Base-by-base conservation (phyloP, 129 eudicot species). In the Saposhnikovia divaricata region DNA sequence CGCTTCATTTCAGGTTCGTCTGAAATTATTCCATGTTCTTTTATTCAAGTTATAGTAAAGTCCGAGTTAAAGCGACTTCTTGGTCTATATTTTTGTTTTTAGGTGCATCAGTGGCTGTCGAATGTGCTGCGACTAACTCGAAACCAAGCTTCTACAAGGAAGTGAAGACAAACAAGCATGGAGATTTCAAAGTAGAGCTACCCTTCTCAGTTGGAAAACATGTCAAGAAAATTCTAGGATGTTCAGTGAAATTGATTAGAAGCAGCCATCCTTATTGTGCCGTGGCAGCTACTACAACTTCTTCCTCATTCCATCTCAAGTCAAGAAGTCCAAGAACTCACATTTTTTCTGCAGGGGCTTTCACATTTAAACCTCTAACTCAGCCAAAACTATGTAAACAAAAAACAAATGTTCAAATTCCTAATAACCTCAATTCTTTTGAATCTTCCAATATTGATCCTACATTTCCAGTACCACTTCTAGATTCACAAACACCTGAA, bases 31-130 rank as follows among this genome's bases (percentile, higher is more conserved):
- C n/a, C 6, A 63, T 13, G 39, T 38, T 9, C 7, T 14, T 61
- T 21, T 2, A 37, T 19, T 43, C 13, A 18, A 1, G 11, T 38
- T 19, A 40, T 13, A 14, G 51, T 12, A 47, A 18, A 5, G 8
- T 55, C 65, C 3, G 65, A 23, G 28, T 23, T 23, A 23, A 21
- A 2, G 25, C 27, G 19, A 9, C 31, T 57, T 57, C 1, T 18
- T 45, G 77, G 11, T 73, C 9, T 80, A 44, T 39, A 57, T 19
- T 23, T 12, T 74, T 50, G 5, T 72, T 13, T 70, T 47, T 66
- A 90, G 98, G 92, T 75, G 97, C 98, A 50, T 77, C 82, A 76
- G 98, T 95, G 74, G 92, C 86, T 47, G 96, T 95, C 42, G 92
- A 88, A 86, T 95, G 98, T 43, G 84, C 77, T 81, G 83, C 66